Evolutionary conservation across 192 early-diverging fungal species (phyloP).

Genomic region (Pilobolus umbonatus): DNA sequence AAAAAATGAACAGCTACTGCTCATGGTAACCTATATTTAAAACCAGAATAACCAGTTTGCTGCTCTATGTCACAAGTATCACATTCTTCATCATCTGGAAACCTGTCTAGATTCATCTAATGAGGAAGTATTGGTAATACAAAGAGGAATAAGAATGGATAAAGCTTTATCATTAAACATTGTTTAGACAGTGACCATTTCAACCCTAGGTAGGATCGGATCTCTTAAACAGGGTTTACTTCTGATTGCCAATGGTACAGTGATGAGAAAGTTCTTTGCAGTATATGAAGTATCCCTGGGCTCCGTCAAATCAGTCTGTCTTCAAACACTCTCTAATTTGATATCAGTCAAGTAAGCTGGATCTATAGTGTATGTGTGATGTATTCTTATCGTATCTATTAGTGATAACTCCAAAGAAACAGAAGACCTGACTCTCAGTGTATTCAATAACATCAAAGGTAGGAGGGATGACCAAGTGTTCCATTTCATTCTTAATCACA

Average conservation of each 20-base stretch:
- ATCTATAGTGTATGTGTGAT: neutral
- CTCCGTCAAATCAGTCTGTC: slow-evolving; percentile 19
- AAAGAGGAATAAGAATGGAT: neutral
- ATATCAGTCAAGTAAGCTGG: slow-evolving; percentile 30
- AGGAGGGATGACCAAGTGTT: neutral
- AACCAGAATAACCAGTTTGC: slow-evolving; percentile 20
- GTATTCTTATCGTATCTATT: neutral
- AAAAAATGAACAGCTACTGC: neutral
- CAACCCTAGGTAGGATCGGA: slow-evolving; percentile 32
- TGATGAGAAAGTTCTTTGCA: slow-evolving; percentile 16
- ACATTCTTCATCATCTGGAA: slow-evolving; percentile 15
- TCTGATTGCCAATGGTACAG: slow-evolving; percentile 6
- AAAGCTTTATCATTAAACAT: slow-evolving; percentile 3
- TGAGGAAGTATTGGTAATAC: slow-evolving; percentile 23
- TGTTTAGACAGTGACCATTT: slow-evolving; percentile 24
- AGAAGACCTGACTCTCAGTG: slow-evolving; percentile 1
- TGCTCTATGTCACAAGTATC: slow-evolving; percentile 10
- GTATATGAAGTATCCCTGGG: slow-evolving; percentile 19
- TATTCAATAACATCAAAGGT: slow-evolving; percentile 15
- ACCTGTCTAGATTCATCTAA: slow-evolving; percentile 19
- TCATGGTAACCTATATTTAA: neutral
- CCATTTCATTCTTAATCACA: neutral
- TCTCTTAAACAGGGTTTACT: slow-evolving; percentile 13
- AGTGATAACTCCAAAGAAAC: neutral
- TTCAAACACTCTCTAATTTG: slow-evolving; percentile 33